Percentiles rank a stretch among this genome's conserved stretches.
Evolutionary conservation across 1,284 basidiomycete genomes (phyloP).

Genomic region (Austroboletus niveus): DNA sequence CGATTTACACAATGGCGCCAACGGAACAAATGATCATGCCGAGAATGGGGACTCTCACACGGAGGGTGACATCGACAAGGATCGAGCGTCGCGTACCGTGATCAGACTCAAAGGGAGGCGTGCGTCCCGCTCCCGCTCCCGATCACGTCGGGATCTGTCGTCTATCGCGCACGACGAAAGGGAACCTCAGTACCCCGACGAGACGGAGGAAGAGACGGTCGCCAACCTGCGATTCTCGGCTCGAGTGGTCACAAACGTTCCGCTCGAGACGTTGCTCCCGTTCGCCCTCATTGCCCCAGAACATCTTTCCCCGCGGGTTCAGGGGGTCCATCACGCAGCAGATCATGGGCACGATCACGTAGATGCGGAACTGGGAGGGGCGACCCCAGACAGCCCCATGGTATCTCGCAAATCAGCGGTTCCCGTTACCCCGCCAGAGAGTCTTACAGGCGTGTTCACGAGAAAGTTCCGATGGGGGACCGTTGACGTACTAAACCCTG

Average conservation of each 20-base stretch:
- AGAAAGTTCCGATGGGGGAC: slow-evolving; percentile 80
- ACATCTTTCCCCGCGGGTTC: slow-evolving; percentile 37
- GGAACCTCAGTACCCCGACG: slow-evolving; percentile 49
- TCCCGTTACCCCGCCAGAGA: slow-evolving; percentile 54
- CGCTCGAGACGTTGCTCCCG: slow-evolving; percentile 58
- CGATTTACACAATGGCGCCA: slow-evolving; percentile 24
- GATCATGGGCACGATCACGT: slow-evolving; percentile 16
- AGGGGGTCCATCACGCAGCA: slow-evolving; percentile 19
- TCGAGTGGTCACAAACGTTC: slow-evolving; percentile 53
- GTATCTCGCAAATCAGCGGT: slow-evolving; percentile 41
- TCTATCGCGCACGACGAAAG: slow-evolving; percentile 50
- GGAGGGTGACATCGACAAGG: slow-evolving; percentile 44
- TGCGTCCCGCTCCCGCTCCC: slow-evolving; percentile 62
- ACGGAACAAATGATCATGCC: slow-evolving; percentile 22
- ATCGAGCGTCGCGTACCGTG: slow-evolving; percentile 61
- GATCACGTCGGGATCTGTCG: slow-evolving; percentile 63
- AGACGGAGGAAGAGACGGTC: slow-evolving; percentile 57
- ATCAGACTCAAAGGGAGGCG: slow-evolving; percentile 59
- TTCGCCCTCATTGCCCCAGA: slow-evolving; percentile 80
- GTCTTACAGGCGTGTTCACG: slow-evolving; percentile 68
- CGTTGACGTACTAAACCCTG: slow-evolving; percentile 77
- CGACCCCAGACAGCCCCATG: slow-evolving; percentile 19
- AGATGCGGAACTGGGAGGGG: slow-evolving; percentile 16
- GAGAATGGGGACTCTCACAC: slow-evolving; percentile 28
- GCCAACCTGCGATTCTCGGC: slow-evolving; percentile 77